These are phyloP conservation scores for Metarhizium sp. DNA, from an alignment of 2,329 filamentous ascomycete genomes.

Conservation along the genomic window DNA sequence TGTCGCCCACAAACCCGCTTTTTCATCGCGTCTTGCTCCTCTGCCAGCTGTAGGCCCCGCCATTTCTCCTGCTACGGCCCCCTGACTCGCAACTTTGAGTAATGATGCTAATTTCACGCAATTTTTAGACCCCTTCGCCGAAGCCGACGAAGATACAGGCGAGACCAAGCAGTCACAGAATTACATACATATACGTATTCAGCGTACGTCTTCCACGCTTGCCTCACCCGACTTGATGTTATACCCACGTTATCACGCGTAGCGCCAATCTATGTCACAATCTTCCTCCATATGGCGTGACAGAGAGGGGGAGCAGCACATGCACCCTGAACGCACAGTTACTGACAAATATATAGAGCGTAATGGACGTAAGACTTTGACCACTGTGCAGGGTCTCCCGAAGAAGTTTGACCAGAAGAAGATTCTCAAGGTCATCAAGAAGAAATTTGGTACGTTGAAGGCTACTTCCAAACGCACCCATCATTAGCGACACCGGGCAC, in stretches of 20 bases:
- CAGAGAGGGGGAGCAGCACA: not conserved
- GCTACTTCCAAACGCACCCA: not conserved
- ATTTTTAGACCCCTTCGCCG: conserved; percentile 93
- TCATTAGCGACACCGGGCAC: not conserved
- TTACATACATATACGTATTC: conserved; percentile 99
- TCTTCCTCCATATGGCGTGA: conserved; percentile 1
- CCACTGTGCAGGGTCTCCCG: conserved; percentile 95
- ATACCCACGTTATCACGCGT: not conserved
- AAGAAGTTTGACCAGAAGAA: conserved; percentile 99
- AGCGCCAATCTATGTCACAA: not conserved
- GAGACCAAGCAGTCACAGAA: conserved; percentile 92
- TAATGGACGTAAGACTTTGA: conserved; percentile 99
- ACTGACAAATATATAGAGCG: conserved; percentile 61
- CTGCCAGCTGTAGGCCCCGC: not conserved
- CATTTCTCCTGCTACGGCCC: not conserved
- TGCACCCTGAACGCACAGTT: not conserved
- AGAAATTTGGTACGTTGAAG: conserved; percentile 73
- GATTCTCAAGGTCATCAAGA: conserved; percentile 99
- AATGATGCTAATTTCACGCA: not conserved
- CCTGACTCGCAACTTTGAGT: not conserved
- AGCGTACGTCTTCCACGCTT: conserved; percentile 58
- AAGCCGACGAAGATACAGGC: conserved; percentile 99
- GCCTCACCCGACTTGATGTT: not conserved
- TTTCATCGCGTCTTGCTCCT: not conserved
- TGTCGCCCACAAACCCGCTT: not conserved